These are phyloP conservation scores for Acanthamoeba culbertsoni DNA, from an alignment of 208 protist species.

Conservation along the genomic window DNA sequence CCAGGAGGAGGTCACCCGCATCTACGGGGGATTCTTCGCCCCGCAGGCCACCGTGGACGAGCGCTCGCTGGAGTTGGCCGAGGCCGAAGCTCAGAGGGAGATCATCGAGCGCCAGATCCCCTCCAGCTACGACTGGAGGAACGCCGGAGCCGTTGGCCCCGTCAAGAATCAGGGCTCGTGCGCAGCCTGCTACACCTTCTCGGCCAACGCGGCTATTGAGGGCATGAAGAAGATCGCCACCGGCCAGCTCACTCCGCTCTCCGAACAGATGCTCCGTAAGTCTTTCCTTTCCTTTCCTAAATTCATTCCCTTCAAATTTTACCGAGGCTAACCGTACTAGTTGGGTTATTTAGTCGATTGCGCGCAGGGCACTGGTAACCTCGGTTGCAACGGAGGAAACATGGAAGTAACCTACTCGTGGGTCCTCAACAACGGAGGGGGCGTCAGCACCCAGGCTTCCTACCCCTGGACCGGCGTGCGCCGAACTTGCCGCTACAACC, in stretches of 20 bases:
- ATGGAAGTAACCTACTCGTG: conserved; percentile 88
- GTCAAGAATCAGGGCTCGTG: conserved; percentile 95
- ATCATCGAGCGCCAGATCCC: conserved; percentile 88
- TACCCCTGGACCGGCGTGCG: conserved; percentile 89
- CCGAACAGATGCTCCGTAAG: conserved; percentile 11
- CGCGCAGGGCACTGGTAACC: conserved; percentile 76
- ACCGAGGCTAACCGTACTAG: neutral
- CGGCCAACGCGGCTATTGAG: conserved; percentile 91
- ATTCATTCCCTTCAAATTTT: neutral
- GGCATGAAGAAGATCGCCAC: conserved; percentile 76
- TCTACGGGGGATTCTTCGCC: neutral
- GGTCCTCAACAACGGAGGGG: conserved; percentile 81
- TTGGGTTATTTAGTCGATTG: conserved; percentile 81
- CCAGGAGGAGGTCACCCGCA: conserved; percentile 41
- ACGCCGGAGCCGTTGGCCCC: conserved; percentile 85
- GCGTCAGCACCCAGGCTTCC: conserved; percentile 84
- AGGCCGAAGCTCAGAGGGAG: neutral
- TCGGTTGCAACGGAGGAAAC: conserved; percentile 90
- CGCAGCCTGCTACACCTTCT: conserved; percentile 97
- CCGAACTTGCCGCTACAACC: conserved; percentile 75
- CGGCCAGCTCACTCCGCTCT: neutral
- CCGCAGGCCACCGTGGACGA: neutral
- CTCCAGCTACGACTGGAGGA: conserved; percentile 85
- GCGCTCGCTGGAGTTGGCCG: neutral
- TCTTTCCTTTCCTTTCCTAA: neutral